Evolutionary conservation across 2,329 filamentous ascomycete species (phyloP).

Genomic region (Neocucurbitaria cava): DNA sequence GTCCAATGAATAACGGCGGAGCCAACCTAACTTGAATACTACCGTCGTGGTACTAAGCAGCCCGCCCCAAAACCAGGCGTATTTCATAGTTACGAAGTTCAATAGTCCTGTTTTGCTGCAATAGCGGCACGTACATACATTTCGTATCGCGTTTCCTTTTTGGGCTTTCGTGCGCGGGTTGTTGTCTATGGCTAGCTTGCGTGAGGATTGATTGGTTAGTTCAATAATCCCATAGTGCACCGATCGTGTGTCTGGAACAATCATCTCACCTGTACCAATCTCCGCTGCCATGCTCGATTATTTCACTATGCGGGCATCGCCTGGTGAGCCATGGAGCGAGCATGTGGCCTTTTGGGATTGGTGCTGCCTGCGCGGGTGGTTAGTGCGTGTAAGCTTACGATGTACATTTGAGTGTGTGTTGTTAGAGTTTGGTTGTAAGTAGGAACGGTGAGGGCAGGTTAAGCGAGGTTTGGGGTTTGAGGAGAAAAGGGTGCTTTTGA

Average conservation of each 20-base stretch:
- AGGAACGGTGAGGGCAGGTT: neutral
- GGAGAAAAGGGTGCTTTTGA: neutral
- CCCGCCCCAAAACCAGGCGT: neutral
- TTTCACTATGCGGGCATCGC: neutral
- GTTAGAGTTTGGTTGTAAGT: neutral
- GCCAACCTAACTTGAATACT: neutral
- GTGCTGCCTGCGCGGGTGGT: neutral
- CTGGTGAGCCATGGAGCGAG: neutral
- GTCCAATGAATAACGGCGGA: neutral
- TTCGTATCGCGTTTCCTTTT: neutral
- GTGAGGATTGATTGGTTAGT: too few species aligned
- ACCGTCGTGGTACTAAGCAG: conserved; percentile 1
- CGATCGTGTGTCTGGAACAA: neutral
- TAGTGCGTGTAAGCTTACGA: neutral
- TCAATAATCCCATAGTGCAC: neutral
- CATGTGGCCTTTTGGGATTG: neutral
- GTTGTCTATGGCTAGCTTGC: too few species aligned
- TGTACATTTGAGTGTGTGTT: neutral
- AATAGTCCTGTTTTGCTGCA: conserved; percentile 2
- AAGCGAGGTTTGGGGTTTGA: neutral
- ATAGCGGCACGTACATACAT: neutral
- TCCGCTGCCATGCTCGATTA: neutral
- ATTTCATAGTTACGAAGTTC: neutral
- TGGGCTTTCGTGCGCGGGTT: neutral
- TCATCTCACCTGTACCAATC: neutral